phyloP scores from a whole-genome alignment of 1,139 yeast species.

The Yamadazyma dendronema region DNA sequence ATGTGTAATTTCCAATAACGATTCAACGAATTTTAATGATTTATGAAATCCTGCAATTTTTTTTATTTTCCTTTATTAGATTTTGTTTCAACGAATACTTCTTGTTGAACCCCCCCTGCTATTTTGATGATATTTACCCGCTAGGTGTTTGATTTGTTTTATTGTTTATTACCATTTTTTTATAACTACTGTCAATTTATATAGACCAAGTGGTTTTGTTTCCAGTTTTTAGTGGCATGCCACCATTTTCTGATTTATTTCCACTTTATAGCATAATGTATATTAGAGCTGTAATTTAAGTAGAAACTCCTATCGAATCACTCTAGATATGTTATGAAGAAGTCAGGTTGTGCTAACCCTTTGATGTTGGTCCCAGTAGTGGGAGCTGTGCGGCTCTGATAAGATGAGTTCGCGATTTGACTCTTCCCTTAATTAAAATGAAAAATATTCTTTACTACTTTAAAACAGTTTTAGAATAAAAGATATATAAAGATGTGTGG shows the following conservation, averaged over 20 bases:
- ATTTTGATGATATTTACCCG: conserved; percentile 4
- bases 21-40: conserved; percentile 12
- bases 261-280: conserved; percentile 1
- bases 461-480: background rate
- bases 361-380: no score
- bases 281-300: background rate
- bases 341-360: no score
- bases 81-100: background rate
- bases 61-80: conserved; percentile 2
- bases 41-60: conserved; percentile 8
- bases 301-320: background rate
- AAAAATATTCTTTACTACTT: no score
- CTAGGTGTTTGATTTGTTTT: conserved; percentile 3
- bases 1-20: conserved; percentile 3
- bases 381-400: conserved; percentile 1
- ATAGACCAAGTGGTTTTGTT: conserved; percentile 10
- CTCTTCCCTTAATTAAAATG: no score
- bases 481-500: conserved; percentile 67
- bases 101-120: background rate
- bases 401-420: conserved; percentile 7
- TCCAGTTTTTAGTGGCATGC: conserved; percentile 5
- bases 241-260: conserved; percentile 2
- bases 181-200: conserved; percentile 1
- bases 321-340: background rate
- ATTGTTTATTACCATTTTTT: conserved; percentile 4